phyloP scores from a whole-genome alignment of 257 asterid species.

The Haberlea rhodopensis region DNA sequence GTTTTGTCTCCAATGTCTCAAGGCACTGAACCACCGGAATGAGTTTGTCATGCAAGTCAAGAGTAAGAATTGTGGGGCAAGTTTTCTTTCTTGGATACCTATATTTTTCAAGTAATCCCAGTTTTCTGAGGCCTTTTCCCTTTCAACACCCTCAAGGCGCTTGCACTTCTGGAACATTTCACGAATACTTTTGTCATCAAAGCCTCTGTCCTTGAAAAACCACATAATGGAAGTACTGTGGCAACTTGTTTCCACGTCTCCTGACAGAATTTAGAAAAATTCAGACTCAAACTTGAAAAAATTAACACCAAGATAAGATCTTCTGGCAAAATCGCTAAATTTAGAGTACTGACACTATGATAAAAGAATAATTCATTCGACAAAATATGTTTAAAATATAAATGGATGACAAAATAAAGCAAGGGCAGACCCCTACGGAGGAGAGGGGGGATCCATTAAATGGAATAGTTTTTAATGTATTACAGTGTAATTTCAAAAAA shows the following conservation, averaged over 20 bases:
- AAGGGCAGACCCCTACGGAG: too few species aligned
- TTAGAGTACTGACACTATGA: neutral
- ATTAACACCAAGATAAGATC: neutral
- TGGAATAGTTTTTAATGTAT: too few species aligned
- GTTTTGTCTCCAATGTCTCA: constrained; percentile 64
- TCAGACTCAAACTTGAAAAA: neutral
- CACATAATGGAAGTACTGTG: constrained; percentile 79
- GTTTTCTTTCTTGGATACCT: constrained; percentile 86
- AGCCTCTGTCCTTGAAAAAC: constrained; percentile 94
- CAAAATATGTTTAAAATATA: too few species aligned
- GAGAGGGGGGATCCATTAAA: too few species aligned
- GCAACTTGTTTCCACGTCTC: constrained; percentile 69
- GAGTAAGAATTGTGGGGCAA: constrained; percentile 86
- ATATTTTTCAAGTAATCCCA: constrained; percentile 89
- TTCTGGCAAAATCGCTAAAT: neutral
- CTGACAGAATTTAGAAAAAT: constrained; percentile 29
- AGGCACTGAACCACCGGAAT: constrained; percentile 86
- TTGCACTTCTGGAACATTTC: constrained; percentile 81
- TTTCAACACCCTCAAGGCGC: constrained; percentile 65
- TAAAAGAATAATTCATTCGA: neutral
- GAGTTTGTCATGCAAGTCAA: constrained; percentile 70
- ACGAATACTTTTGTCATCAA: constrained; percentile 63
- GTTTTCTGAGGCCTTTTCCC: constrained; percentile 77
- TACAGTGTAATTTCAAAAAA: too few species aligned
- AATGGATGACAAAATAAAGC: too few species aligned